Conservation (phyloP, 192 early-diverging fungal species). For the Podila horticola region DNA sequence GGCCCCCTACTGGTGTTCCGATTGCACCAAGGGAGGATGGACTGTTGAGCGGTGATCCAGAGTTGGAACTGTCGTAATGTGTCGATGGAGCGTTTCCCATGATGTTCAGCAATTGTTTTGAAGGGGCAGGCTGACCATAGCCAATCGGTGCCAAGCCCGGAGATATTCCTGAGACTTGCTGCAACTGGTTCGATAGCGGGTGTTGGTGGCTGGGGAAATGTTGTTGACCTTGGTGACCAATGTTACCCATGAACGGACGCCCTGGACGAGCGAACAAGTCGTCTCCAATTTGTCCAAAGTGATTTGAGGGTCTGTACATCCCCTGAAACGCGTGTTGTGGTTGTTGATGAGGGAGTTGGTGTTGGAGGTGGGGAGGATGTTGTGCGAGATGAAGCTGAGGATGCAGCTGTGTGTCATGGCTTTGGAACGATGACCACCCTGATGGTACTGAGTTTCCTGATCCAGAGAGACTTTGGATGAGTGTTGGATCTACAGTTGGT, state of each 20-base stretch:
- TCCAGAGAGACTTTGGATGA: too few species aligned
- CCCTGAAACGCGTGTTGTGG: constrained; percentile 6
- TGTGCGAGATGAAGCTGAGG: background rate
- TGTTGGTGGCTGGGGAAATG: constrained; percentile 17
- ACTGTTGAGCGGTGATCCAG: constrained; percentile 40
- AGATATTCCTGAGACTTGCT: constrained; percentile 26
- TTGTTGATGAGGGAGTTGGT: background rate
- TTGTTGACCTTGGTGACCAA: constrained; percentile 10
- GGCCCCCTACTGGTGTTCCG: constrained; percentile 26
- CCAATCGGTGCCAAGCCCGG: constrained; percentile 39
- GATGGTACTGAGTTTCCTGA: too few species aligned
- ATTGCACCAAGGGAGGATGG: constrained; percentile 42
- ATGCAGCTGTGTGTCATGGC: too few species aligned
- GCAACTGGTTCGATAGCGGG: constrained; percentile 10
- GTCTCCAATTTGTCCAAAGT: constrained; percentile 33
- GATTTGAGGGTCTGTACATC: constrained; percentile 19
- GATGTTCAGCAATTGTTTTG: constrained; percentile 26
- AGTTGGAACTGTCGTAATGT: constrained; percentile 24
- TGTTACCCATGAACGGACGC: constrained; percentile 16
- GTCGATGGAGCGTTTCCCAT: constrained; percentile 29
- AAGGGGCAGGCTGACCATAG: constrained; percentile 22
- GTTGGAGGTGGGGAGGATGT: background rate
- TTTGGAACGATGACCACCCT: too few species aligned
- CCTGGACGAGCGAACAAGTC: constrained; percentile 12
- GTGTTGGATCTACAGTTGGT: background rate